Evolutionary conservation across 129 eudicot genomes (phyloP).

Genomic region (Silybum marianum): DNA sequence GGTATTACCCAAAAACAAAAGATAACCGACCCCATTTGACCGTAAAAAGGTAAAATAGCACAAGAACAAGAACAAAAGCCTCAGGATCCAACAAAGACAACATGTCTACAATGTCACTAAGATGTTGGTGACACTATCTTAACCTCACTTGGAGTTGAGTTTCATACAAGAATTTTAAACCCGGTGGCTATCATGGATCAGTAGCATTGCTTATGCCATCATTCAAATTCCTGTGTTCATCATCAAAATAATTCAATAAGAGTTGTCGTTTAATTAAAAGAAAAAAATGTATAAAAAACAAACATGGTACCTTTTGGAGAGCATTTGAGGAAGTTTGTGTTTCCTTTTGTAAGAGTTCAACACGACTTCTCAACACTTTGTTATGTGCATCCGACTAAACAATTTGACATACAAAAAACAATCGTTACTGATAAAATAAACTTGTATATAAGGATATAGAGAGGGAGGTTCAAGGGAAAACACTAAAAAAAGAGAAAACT

Average conservation of each 20-base stretch:
- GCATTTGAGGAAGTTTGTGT: conserved; percentile 42
- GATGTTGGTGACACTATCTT: background rate
- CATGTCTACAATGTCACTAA: background rate
- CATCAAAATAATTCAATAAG: background rate
- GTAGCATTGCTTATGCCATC: background rate
- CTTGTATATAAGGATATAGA: background rate
- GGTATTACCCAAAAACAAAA: too few species aligned
- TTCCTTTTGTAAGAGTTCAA: conserved; percentile 48
- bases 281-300: background rate
- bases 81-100: background rate
- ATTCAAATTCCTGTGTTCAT: conserved; percentile 13
- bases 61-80: background rate
- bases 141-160: background rate
- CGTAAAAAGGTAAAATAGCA: background rate
- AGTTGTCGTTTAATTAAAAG: background rate
- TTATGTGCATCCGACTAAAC: conserved; percentile 59
- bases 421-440: background rate
- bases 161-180: background rate
- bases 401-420: conserved; percentile 8
- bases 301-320: conserved; percentile 49
- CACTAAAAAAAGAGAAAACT: too few species aligned
- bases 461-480: too few species aligned
- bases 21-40: background rate
- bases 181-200: conserved; percentile 2
- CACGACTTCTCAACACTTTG: conserved; percentile 36